Percentiles rank a stretch among this genome's conserved stretches.
phyloP scores from a whole-genome alignment of 2,329 filamentous ascomycete species.

The Sporothrix luriei region DNA sequence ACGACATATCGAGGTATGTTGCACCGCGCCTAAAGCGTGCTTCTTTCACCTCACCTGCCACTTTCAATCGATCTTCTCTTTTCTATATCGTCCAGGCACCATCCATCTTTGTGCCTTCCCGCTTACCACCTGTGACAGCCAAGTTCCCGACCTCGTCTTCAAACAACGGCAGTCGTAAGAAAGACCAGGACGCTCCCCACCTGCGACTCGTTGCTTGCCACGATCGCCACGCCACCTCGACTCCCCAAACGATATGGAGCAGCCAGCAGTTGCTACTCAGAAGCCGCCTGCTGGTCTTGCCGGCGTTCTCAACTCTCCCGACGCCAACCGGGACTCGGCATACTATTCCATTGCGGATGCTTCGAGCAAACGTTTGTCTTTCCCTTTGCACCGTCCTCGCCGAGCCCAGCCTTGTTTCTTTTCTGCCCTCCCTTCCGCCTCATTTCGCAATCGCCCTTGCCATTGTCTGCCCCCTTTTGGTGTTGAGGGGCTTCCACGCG shows the following conservation, averaged over 20 bases:
- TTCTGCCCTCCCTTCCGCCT: not conserved
- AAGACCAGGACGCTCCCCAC: not conserved
- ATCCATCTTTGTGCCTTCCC: not conserved
- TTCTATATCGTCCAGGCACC: not conserved
- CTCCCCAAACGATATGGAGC: slow-evolving; percentile 43
- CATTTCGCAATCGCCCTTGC: not conserved
- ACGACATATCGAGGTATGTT: slow-evolving; percentile 7
- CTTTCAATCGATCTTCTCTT: not conserved
- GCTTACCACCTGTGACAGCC: not conserved
- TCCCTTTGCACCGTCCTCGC: slow-evolving; percentile 29
- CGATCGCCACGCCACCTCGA: not conserved
- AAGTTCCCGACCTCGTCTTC: not conserved
- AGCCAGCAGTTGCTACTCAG: slow-evolving; percentile 46
- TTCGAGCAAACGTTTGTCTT: slow-evolving; percentile 55
- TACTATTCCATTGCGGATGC: slow-evolving; percentile 55
- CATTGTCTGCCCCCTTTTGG: not conserved
- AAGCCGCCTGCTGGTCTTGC: slow-evolving; percentile 54
- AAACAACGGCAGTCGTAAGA: not conserved
- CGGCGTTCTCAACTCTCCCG: slow-evolving; percentile 55
- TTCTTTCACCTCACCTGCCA: not conserved
- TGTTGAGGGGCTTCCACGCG: slow-evolving; percentile 37
- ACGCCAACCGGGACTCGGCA: slow-evolving; percentile 56
- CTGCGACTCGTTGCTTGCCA: slow-evolving; percentile 1
- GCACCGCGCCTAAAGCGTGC: not conserved
- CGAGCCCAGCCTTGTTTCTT: slow-evolving; percentile 31